Evolutionary conservation across 163 green algal species (phyloP).

Genomic region (Smithsoniella earleae): DNA sequence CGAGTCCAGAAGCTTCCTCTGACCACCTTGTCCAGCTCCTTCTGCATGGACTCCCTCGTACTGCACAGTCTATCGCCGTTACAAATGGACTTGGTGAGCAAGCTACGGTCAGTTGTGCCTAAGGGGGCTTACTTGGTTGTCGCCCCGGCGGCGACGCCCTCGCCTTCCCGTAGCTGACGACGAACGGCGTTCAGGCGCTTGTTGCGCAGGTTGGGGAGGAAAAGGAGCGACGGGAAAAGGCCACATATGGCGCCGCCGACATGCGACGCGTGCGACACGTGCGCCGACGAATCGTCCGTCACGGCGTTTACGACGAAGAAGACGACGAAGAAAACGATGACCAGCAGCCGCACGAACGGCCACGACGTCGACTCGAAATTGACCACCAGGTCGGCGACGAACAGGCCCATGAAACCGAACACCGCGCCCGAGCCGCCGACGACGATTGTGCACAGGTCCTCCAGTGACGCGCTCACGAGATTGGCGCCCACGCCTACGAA

Average conservation of each 20-base stretch:
- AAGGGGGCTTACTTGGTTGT: slow-evolving; percentile 9
- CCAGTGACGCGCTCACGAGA: slow-evolving; percentile 31
- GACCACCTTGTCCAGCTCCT: background rate
- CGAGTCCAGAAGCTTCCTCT: slow-evolving; percentile 23
- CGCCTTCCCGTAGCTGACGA: slow-evolving; percentile 10
- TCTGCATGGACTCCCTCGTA: background rate
- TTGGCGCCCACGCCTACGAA: slow-evolving; percentile 8
- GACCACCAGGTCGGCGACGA: slow-evolving; percentile 49
- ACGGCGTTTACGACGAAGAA: slow-evolving; percentile 32
- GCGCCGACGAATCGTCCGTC: slow-evolving; percentile 21
- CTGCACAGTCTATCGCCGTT: background rate
- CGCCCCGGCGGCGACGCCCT: background rate
- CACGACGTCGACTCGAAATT: slow-evolving; percentile 54
- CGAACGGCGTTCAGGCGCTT: slow-evolving; percentile 35
- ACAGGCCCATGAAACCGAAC: slow-evolving; percentile 68
- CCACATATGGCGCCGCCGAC: slow-evolving; percentile 66
- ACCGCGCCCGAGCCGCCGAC: slow-evolving; percentile 58
- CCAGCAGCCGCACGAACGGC: slow-evolving; percentile 39
- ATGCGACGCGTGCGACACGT: slow-evolving; percentile 61
- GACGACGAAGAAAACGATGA: slow-evolving; percentile 38
- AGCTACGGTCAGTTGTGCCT: background rate
- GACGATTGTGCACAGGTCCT: slow-evolving; percentile 35
- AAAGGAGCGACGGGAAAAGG: slow-evolving; percentile 55
- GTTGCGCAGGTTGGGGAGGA: slow-evolving; percentile 56
- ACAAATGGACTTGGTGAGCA: background rate